Base-by-base conservation (phyloP, 345 rosid genomes). In the Pelargonium nanum region DNA sequence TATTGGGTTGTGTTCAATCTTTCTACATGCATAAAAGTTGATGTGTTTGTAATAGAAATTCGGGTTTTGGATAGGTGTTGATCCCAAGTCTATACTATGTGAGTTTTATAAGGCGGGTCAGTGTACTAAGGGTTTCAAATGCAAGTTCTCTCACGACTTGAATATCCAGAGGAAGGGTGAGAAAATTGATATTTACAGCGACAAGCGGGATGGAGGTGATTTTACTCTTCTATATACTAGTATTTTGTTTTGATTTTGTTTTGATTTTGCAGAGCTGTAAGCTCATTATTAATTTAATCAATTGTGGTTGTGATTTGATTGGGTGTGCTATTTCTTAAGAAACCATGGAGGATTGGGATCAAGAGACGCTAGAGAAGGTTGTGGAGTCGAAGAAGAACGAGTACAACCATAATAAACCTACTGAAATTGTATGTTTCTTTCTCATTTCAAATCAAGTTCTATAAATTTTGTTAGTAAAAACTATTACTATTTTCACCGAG, bases 271-370 rank as follows among this genome's bases (percentile, higher is more conserved):
- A 23, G 2, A 12, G 51, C 4, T 53, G 20, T 9, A 15, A 19
- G 60, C 22, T 60, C 17, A 28, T 52, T 44, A 34, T 32, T 54
- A 58, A 40, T 2, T 51, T 24, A 16, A 54, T 63, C 19, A 55
- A 24, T 53, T 22, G 22, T 19, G 24, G 24, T 20, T 28, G 32
- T 55, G n/a, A 63, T 62, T 23, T 75, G 28, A 17, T 13, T 68
- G 32, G 16, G 24, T 52, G 13, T 68, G 13, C 56, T n/a, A 63
- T 25, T 66, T 58, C 40, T 65, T 34, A 19, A 79, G 97, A 81
- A 20, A 72, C 82, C 0, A 93, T 93, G 99, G 99, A 89, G 56
- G 94, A 93, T 45, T 93, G 97, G 99, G 99, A 93, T 75, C 99
- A 89, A 69, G 97, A 81, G 66, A 87, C 81, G 2, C 74, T 93